Conservation (phyloP, 345 rosid species). For the Syzygium oleosum region DNA sequence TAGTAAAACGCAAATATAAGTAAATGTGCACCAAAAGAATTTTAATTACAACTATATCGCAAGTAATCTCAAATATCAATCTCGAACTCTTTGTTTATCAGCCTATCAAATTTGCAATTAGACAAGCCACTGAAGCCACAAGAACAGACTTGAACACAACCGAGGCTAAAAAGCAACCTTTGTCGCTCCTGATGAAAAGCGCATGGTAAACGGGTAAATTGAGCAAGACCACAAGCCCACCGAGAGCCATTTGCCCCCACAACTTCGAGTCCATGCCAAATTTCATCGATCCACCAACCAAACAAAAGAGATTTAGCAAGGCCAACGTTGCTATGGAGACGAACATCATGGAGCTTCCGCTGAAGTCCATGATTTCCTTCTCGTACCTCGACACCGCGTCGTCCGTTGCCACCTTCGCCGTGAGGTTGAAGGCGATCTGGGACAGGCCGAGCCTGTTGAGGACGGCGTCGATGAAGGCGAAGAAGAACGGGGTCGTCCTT, state of each 20-base stretch:
- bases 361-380: constrained; percentile 33
- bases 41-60: neutral
- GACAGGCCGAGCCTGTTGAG: constrained; percentile 21
- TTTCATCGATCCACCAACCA: constrained; percentile 6
- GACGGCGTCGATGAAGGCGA: constrained; percentile 17
- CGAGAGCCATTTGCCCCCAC: constrained; percentile 6
- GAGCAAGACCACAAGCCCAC: constrained; percentile 17
- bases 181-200: constrained; percentile 21
- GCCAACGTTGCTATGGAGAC: constrained; percentile 24
- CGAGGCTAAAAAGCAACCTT: constrained; percentile 14
- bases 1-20: neutral
- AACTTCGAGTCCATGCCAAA: neutral
- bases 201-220: constrained; percentile 23
- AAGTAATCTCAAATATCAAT: neutral
- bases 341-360: constrained; percentile 22
- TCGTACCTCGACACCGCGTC: constrained; percentile 26
- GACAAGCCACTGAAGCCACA: constrained; percentile 22
- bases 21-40: neutral
- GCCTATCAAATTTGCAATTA: neutral
- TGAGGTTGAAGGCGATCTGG: constrained; percentile 20
- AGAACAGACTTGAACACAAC: constrained; percentile 16
- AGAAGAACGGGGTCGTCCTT: constrained; percentile 18
- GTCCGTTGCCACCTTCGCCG: constrained; percentile 19
- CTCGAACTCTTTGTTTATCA: neutral
- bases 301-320: constrained; percentile 26